Evolutionary conservation across 176 grass and related monocot genomes (phyloP), one percentile per base, ranked within the genome.

Genomic region (bread wheat (Triticum aestivum)): DNA sequence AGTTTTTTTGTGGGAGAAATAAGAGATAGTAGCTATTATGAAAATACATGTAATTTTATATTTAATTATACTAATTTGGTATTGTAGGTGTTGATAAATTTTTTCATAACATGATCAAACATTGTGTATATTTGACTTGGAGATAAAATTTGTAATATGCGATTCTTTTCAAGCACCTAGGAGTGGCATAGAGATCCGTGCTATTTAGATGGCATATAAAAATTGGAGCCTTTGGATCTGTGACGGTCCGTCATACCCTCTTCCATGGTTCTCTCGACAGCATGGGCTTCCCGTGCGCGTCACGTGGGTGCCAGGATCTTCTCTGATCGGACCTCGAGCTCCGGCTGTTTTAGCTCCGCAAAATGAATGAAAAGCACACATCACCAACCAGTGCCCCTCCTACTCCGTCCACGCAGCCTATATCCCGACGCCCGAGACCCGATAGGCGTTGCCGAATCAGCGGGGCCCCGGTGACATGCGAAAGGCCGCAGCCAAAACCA

Each of bases 241-340:
- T 3, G 27, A 77, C 20, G 61, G 61, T 5, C 61, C 15, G 24
- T 65, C 59, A 2, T 56, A 42, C 9, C 10, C 41, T 42, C 8
- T 33, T 77, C 27, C 45, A 20, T 33, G 2, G 73, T 15, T 61
- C 17, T 54, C n/a, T 23, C 26, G 39, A 32, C 24, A 20, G 39
- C 39, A 66, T 66, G 24, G 62, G 62, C 24, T 6, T 29, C 78
- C 37, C 14, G 61, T 80, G 78, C 38, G 24, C 26, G 6, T 76
- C 73, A 54, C 73, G 73, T 76, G 73, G 27, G 49, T 18, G 29
- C 45, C 45, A 56, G 45, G 73, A 77, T 77, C 73, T 33, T 54
- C 45, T 77, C 27, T 52, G 14, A 3, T 0, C 0, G 26, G 27
- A 32, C 45, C 73, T 54, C 15, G 41, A 73, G 38, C 17, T 69